Evolutionary conservation across 1,284 basidiomycete species (phyloP).

Genomic region (Cutaneotrichosporon sp.): DNA sequence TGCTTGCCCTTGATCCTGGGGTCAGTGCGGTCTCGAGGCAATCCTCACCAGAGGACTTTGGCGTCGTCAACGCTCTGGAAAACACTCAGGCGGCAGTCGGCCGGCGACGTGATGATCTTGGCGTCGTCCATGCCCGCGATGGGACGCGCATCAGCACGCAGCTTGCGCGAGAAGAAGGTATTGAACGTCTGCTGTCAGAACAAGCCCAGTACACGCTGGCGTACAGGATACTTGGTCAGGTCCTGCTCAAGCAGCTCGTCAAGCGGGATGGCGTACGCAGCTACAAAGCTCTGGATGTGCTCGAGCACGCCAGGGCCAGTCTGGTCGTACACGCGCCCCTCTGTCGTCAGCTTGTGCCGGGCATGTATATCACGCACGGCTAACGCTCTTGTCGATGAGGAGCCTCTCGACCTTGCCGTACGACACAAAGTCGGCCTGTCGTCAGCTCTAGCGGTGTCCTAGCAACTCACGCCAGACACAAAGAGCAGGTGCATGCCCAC

Average conservation of each 20-base stretch:
- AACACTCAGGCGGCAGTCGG: constrained; percentile 69
- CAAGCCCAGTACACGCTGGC: constrained; percentile 4
- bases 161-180: constrained; percentile 70
- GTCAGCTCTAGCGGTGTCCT: neutral
- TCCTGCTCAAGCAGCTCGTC: constrained; percentile 65
- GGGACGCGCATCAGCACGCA: constrained; percentile 62
- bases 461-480: constrained; percentile 35
- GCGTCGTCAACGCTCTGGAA: constrained; percentile 60
- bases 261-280: constrained; percentile 62
- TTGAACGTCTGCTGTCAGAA: constrained; percentile 58
- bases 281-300: constrained; percentile 66
- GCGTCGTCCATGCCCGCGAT: constrained; percentile 58
- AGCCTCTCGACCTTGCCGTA: constrained; percentile 56
- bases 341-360: constrained; percentile 14
- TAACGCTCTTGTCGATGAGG: constrained; percentile 62
- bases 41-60: constrained; percentile 59
- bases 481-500: constrained; percentile 76
- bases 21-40: neutral
- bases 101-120: constrained; percentile 58
- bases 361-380: constrained; percentile 50
- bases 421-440: constrained; percentile 56
- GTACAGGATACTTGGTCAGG: constrained; percentile 54
- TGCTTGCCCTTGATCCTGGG: constrained; percentile 67
- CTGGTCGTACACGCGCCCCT: constrained; percentile 49
- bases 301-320: constrained; percentile 45